Conservation (phyloP, 495 filamentous ascomycete species). For the Hyaloscypha bicolor region DNA sequence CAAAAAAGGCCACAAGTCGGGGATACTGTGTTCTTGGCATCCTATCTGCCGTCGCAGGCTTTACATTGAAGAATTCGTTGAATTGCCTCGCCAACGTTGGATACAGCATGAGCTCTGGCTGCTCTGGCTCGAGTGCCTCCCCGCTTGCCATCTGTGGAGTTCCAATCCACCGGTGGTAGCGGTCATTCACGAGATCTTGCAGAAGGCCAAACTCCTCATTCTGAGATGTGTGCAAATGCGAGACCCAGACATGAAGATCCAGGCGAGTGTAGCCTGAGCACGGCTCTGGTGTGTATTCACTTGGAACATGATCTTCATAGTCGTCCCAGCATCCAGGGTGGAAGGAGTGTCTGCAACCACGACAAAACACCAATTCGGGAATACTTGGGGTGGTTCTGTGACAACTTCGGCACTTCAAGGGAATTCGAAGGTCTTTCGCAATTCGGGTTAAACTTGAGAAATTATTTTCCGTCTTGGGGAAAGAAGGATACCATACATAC, state of each 20-base stretch:
- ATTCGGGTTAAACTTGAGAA: slow-evolving; percentile 5
- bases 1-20: slow-evolving; percentile 6
- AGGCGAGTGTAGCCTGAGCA: neutral
- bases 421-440: neutral
- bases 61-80: neutral
- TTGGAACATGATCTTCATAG: slow-evolving; percentile 4
- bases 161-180: slow-evolving; percentile 1
- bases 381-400: neutral
- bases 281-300: neutral
- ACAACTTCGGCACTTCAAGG: neutral
- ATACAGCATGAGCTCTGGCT: neutral
- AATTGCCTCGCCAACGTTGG: neutral
- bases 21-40: neutral
- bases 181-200: neutral
- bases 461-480: neutral
- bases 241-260: slow-evolving; percentile 4
- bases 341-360: slow-evolving; percentile 2
- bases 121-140: neutral
- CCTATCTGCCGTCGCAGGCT: neutral
- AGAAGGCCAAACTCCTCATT: neutral
- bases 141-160: neutral
- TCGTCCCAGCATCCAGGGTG: neutral
- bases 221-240: neutral
- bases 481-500: neutral
- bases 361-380: slow-evolving; percentile 2